Evolutionary conservation across 176 grass and related monocot species (phyloP), one percentile per base, ranked within the genome.

Genomic region (Coix lacrymajobi): DNA sequence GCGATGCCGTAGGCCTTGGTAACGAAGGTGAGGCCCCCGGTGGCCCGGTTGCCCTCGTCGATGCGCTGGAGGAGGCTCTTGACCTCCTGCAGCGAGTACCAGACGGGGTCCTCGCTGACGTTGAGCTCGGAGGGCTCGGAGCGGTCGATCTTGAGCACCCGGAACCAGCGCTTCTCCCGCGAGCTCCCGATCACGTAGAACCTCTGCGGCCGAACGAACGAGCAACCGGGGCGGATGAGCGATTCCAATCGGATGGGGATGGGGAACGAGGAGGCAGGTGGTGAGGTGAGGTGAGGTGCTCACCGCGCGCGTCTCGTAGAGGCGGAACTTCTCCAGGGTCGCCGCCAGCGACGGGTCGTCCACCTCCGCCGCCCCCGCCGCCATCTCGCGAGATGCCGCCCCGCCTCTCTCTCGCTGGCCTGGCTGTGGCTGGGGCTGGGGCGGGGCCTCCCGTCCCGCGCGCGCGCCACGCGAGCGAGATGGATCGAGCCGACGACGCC

Each of bases 81-180:
- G n/a, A 96, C 87, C 87, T 98, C 96, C 87, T 90, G 91, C 44
- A 81, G 80, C 62, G 79, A 88, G 91, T 98, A 95, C 81, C 90
- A 92, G 66, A 93, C 93, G 68, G 92, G 92, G 84, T 98, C 92
- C 89, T 98, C 96, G 69, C 88, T 98, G 79, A 98, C 73, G 90
- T 82, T 88, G 57, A 98, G 92, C 77, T 95, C 96, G 13, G 92
- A 89, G 7, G 85, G 82, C 87, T 98, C 96, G 49, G 82, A 93
- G 66, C 96, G 90, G 86, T 95, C 96, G 79, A 98, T 98, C 87
- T 98, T 98, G 43, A 98, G 92, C 87, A 98, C 96, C 80, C 89
- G 89, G 83, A 93, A 98, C 89, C 88, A 90, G 25, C 91, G 91
- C 91, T 89, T 98, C 67, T 87, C 87, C 65, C 93, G 87, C 86